Evolutionary conservation across 371 early-diverging fungal species (phyloP).

Genomic region (Haplosporangium sp.): DNA sequence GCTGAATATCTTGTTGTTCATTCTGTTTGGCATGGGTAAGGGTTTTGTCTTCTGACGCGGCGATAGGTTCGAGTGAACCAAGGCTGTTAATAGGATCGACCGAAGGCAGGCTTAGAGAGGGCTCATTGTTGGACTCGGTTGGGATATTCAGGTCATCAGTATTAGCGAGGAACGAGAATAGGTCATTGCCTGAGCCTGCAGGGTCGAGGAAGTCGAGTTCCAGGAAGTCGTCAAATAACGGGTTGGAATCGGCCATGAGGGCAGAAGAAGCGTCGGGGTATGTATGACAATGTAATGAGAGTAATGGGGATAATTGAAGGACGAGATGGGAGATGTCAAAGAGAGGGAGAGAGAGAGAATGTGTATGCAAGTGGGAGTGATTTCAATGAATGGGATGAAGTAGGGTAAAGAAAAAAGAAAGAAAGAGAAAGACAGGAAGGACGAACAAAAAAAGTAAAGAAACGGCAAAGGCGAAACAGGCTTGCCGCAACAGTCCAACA

Average conservation of each 20-base stretch:
- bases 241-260: slow-evolving; percentile 21
- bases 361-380: neutral
- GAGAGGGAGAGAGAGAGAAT: neutral
- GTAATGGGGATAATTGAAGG: neutral
- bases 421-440: slow-evolving; percentile 6
- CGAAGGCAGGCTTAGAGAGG: neutral
- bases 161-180: slow-evolving; percentile 31
- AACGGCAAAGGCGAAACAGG: neutral
- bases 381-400: neutral
- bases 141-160: slow-evolving; percentile 12
- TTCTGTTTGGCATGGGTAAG: slow-evolving; percentile 1
- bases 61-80: neutral
- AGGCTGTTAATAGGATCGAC: slow-evolving; percentile 1
- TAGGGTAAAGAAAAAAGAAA: neutral
- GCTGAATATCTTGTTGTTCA: slow-evolving; percentile 17
- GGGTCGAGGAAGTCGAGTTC: slow-evolving; percentile 40
- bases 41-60: slow-evolving; percentile 1
- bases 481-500: no score
- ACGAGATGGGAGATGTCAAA: neutral
- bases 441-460: neutral
- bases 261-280: neutral
- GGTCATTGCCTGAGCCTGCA: slow-evolving; percentile 9
- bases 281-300: neutral
- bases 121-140: neutral
- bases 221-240: slow-evolving; percentile 44